Evolutionary conservation across 306 rosid species (phyloP), one percentile per base, ranked within the genome.

Genomic region (Morella rubra): DNA sequence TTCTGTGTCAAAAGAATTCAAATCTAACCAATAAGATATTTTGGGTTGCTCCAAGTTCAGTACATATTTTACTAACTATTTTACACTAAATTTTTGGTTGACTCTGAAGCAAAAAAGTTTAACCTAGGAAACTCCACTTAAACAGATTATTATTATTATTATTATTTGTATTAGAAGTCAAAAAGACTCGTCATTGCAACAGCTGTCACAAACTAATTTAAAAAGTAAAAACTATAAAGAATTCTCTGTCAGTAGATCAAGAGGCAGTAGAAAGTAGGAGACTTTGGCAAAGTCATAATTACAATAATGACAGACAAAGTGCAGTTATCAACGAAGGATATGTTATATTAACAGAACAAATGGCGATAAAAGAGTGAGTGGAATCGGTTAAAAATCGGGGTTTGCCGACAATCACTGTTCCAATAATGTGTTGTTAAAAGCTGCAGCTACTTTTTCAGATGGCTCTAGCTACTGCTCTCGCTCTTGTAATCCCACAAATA

Each of bases 381-480:
- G 60, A 13, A 22, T 71, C 19, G 32, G 85, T 71, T 73, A 79
- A 80, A 77, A 72, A 79, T 80, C 75, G 85, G 89, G 37, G 47
- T 78, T 58, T 72, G 85, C 87, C 89, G 89, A 83, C 89, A 68
- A 54, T 27, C 68, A 73, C 76, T 83, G 73, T 80, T 16, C 3
- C 54, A 15, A 77, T 74, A 40, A 42, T 71, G 69, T 41, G 11
- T 65, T 2, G 50, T 65, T 42, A 65, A 42, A n/a, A 61, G 68
- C 32, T 6, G 19, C 19, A 27, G 8, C 68, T 12, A 32, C 68
- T 32, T 61, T 61, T 20, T 58, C 64, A 8, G 20, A 22, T 58
- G 20, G 20, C 64, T 32, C 64, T 58, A 58, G 51, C 51, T 46
- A 8, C 11, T 12, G 19, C 0, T 32, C 37, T 58, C 20, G 20